Evolutionary conservation across 495 filamentous ascomycete genomes (phyloP).

Genomic region (Lasiosphaeria miniovina): DNA sequence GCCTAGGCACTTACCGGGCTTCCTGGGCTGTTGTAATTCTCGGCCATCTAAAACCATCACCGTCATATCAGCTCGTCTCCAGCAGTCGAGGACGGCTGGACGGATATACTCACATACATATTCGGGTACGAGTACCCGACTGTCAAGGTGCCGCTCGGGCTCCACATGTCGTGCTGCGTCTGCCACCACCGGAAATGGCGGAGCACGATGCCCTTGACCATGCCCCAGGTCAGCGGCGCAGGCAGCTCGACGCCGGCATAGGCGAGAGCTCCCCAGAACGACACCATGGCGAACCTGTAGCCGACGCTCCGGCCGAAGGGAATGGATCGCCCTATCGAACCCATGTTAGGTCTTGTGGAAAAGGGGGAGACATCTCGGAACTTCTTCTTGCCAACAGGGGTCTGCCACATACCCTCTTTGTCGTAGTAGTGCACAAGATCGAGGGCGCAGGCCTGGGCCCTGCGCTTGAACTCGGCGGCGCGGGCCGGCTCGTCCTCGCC

Average conservation of each 20-base stretch:
- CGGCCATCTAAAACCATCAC: constrained; percentile 40
- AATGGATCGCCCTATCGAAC: constrained; percentile 51
- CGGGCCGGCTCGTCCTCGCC: constrained; percentile 63
- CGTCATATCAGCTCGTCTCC: too few species aligned
- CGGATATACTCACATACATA: constrained; percentile 55
- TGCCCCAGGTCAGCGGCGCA: constrained; percentile 67
- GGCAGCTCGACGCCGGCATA: constrained; percentile 73
- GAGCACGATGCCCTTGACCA: constrained; percentile 71
- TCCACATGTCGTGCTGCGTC: constrained; percentile 69
- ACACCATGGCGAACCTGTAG: constrained; percentile 78
- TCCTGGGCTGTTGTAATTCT: constrained; percentile 78
- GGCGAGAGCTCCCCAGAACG: constrained; percentile 74
- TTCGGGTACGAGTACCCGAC: constrained; percentile 78
- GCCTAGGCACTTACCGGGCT: constrained; percentile 36
- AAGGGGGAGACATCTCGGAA: background rate
- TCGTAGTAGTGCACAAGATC: constrained; percentile 77
- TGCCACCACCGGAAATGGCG: constrained; percentile 78
- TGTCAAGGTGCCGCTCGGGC: constrained; percentile 66
- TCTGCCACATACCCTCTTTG: constrained; percentile 46
- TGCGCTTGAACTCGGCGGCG: constrained; percentile 64
- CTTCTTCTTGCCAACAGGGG: background rate
- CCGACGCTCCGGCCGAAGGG: constrained; percentile 75
- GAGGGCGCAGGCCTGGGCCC: constrained; percentile 61
- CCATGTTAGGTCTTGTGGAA: too few species aligned
- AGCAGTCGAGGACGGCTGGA: too few species aligned